phyloP scores from a whole-genome alignment of 148 eudicot genomes.

The Chenopodium formosanum region DNA sequence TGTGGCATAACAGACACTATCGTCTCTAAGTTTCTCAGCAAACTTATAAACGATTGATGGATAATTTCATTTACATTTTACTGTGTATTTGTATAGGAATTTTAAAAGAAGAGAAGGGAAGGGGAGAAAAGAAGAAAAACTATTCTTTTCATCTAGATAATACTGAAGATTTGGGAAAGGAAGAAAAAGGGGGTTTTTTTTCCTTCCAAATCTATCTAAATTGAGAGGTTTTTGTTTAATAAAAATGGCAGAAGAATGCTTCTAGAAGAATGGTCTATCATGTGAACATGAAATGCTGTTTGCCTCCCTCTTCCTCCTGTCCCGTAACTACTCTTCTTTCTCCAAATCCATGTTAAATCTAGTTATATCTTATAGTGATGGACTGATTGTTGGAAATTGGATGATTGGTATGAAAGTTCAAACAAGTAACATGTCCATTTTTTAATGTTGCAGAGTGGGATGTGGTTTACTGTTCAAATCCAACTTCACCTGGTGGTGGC shows the following conservation, averaged over 20 bases:
- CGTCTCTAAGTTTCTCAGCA: not conserved
- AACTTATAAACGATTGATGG: not conserved
- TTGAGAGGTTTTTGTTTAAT: too few species aligned
- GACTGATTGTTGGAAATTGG: not conserved
- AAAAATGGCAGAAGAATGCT: too few species aligned
- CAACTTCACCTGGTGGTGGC: constrained; percentile 98
- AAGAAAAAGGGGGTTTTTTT: not conserved
- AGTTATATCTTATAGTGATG: not conserved
- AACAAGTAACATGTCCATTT: not conserved
- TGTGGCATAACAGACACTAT: not conserved
- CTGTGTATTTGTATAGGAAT: not conserved
- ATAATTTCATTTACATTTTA: not conserved
- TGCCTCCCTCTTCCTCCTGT: not conserved
- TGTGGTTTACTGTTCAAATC: constrained; percentile 87
- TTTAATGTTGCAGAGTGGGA: constrained; percentile 75
- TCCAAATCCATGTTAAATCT: not conserved
- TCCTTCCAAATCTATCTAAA: not conserved
- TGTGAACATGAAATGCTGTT: not conserved
- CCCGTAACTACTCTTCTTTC: not conserved
- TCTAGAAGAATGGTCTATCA: not conserved
- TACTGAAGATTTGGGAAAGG: not conserved
- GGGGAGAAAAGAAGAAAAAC: not conserved
- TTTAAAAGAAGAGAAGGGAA: not conserved
- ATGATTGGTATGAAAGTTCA: not conserved
- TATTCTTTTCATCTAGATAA: too few species aligned